These are phyloP conservation scores for Aspergillus pseudoterreus DNA, from an alignment of 2,329 filamentous ascomycete species.

Conservation along the genomic window DNA sequence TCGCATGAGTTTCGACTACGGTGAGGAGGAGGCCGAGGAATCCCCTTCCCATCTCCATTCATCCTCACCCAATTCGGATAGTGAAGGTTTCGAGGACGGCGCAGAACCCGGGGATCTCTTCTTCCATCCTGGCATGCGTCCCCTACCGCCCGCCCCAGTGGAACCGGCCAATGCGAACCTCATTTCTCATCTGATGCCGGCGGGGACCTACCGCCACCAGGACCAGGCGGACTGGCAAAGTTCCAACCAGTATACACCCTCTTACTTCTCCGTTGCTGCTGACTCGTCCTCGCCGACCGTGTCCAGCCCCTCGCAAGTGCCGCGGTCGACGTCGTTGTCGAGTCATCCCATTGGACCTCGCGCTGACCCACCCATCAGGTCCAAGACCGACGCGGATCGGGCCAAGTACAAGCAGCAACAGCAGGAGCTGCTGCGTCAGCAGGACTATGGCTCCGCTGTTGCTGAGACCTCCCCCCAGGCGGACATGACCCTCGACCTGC, in stretches of 20 bases:
- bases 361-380: slow-evolving; percentile 77
- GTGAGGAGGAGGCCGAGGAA: slow-evolving; percentile 64
- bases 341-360: slow-evolving; percentile 77
- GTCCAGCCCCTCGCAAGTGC: slow-evolving; percentile 49
- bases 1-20: slow-evolving; percentile 86
- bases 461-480: slow-evolving; percentile 49
- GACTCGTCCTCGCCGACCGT: slow-evolving; percentile 51
- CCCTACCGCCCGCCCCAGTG: slow-evolving; percentile 63
- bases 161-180: slow-evolving; percentile 45
- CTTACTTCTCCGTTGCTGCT: slow-evolving; percentile 39
- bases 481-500: slow-evolving; percentile 72
- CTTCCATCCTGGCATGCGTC: slow-evolving; percentile 79
- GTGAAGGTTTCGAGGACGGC: slow-evolving; percentile 64
- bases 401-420: slow-evolving; percentile 49
- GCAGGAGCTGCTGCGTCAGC: slow-evolving; percentile 51
- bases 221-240: slow-evolving; percentile 40
- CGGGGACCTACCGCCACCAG: slow-evolving; percentile 57
- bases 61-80: slow-evolving; percentile 45
- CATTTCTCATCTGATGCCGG: slow-evolving; percentile 47
- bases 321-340: slow-evolving; percentile 76
- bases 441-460: slow-evolving; percentile 42
- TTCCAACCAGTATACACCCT: slow-evolving; percentile 35
- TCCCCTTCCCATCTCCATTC: slow-evolving; percentile 37
- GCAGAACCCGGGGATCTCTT: slow-evolving; percentile 88
- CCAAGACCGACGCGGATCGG: slow-evolving; percentile 86